Conservation (phyloP, 371 early-diverging fungal species). For the Zopfochytrium polystomum region DNA sequence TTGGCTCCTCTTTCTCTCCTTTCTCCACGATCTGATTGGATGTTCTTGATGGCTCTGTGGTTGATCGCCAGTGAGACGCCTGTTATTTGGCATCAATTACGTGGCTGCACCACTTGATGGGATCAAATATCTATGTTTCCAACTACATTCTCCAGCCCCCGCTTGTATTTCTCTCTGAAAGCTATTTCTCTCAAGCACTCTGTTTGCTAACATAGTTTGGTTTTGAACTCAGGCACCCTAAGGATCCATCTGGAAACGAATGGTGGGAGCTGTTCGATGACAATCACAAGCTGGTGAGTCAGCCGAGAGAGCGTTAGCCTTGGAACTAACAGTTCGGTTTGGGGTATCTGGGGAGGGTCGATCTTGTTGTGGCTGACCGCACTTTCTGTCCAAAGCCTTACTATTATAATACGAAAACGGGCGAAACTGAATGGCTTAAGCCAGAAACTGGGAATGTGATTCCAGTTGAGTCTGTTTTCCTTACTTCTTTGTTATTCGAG, state of each 20-base stretch:
- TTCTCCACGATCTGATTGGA: constrained; percentile 4
- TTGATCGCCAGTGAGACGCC: too few relatives aligned
- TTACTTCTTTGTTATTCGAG: constrained; percentile 17
- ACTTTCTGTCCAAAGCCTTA: constrained; percentile 53
- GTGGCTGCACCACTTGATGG: too few relatives aligned
- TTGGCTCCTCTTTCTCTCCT: neutral
- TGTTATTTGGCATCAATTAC: too few relatives aligned
- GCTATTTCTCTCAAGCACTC: too few relatives aligned
- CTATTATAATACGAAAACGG: constrained; percentile 82
- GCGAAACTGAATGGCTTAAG: constrained; percentile 80
- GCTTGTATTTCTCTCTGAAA: too few relatives aligned
- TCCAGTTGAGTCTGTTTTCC: constrained; percentile 70
- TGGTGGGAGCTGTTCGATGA: constrained; percentile 96
- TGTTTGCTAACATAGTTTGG: too few relatives aligned
- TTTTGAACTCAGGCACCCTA: constrained; percentile 46
- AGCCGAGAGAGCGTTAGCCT: neutral
- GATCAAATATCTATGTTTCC: too few relatives aligned
- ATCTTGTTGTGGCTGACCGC: neutral
- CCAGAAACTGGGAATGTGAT: constrained; percentile 74
- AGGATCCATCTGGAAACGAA: constrained; percentile 64
- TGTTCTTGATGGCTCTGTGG: too few relatives aligned
- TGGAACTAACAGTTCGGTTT: neutral
- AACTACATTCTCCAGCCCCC: too few relatives aligned
- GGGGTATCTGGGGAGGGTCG: too few relatives aligned
- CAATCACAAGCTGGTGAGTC: constrained; percentile 58